Base-by-base conservation (phyloP, 108 stramenopile species). In the Nannochloropsis granulata region DNA sequence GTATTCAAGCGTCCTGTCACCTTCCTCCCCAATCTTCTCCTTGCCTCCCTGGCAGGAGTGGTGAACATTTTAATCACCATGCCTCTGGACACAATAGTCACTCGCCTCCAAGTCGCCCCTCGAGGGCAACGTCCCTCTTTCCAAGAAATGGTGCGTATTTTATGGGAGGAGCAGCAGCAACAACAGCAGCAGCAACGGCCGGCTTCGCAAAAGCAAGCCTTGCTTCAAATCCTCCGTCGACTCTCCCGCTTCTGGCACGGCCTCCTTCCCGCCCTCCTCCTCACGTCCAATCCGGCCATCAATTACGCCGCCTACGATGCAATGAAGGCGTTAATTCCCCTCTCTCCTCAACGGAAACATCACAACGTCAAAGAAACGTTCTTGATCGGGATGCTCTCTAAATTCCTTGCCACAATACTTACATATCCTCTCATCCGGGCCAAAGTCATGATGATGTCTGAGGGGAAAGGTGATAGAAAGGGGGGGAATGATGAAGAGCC, bases 341-440 rank as follows among this genome's bases (percentile, higher is more conserved):
- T 71, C n/a, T 10, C 56, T 16, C 11, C 16, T n/a, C 21, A n/a
- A 16, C 56, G 56, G 21, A 71, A n/a, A 71, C 11, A 71, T 11
- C 56, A 71, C 56, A 71, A 71, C 56, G 56, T 71, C 21, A 71
- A n/a, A 13, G 88, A 87, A 79, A 83, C 88, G 23, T 88, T 88
- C 82, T 8, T 87, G 12, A 82, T 88, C 34, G 88, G 85, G 23
- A 84, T 86, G 0, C 82, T 83, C 21, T 85, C 89, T 9, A 86
- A 89, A 44, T 93, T 94, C 84, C 82, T 93, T 24, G 97, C 97
- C 13, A 97, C 97, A n/a, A 87, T 95, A 11, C 83, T 92, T 24
- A 97, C 97, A 12, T 97, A 97, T 88, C 97, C 97, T 0, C 86
- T 97, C 23, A 96, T 97, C 82, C 93, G 96, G 45, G 94, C 94